Conservation (phyloP, 202 grass and related monocot species). For the Dendrocalamus latiflorus region DNA sequence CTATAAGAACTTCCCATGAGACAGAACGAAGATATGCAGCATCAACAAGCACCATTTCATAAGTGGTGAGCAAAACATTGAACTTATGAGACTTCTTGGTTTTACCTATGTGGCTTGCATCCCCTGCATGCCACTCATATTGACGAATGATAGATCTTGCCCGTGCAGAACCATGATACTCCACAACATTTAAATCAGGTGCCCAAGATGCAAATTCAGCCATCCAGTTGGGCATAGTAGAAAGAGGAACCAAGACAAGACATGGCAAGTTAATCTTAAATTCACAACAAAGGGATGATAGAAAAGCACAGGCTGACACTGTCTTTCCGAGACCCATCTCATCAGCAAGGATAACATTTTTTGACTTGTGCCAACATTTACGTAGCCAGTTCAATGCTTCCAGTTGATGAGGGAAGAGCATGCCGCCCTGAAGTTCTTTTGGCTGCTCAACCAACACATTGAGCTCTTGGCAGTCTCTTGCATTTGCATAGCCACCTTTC, state of each 20-base stretch:
- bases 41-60: constrained; percentile 98
- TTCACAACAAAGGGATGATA: constrained; percentile 86
- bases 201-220: constrained; percentile 95
- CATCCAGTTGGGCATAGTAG: constrained; percentile 98
- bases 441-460: constrained; percentile 75
- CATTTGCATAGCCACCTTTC: constrained; percentile 27
- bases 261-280: constrained; percentile 80
- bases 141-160: constrained; percentile 89
- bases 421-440: constrained; percentile 77
- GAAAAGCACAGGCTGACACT: constrained; percentile 85
- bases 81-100: constrained; percentile 74
- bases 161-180: constrained; percentile 95
- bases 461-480: constrained; percentile 56
- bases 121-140: constrained; percentile 88
- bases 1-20: constrained; percentile 95
- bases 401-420: constrained; percentile 90
- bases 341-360: constrained; percentile 99
- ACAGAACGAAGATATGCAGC: constrained; percentile 87
- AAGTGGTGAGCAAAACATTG: constrained; percentile 92
- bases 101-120: constrained; percentile 47
- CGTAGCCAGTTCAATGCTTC: constrained; percentile 98
- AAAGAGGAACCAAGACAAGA: constrained; percentile 91
- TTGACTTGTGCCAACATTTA: constrained; percentile 90
- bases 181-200: constrained; percentile 95
- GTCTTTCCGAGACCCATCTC: constrained; percentile 99